Evolutionary conservation across 805 yeast genomes (phyloP), one percentile per base, ranked within the genome.

Genomic region (Candida berthetii): DNA sequence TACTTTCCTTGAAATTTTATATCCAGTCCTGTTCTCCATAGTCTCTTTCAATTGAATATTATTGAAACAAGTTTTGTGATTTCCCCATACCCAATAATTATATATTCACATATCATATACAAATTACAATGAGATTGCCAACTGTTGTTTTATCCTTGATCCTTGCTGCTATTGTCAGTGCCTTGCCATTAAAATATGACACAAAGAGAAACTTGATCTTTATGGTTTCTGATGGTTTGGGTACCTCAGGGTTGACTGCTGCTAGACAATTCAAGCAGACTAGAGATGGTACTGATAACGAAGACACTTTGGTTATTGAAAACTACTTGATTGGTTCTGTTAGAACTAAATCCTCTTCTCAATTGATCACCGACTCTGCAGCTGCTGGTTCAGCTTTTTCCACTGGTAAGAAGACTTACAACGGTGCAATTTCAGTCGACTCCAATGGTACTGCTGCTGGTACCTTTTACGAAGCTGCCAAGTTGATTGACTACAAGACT

Each of bases 341-440:
- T n/a, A 74, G 96, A 53, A 89, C 97, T 2, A 72, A 87, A 46
- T 84, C 96, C 18, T 73, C 78, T 24, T 70, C 75, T 45, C 81
- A 90, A 4, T 68, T 84, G 57, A 77, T 89, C 46, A 89, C 97
- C 0, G 97, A 89, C 59, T 85, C 95, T 27, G 97, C 97, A 14
- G 97, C 97, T 5, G 96, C 96, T 11, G 97, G 96, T 15, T 86
- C 96, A 7, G 96, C 95, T 2, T 87, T 88, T 52, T 72, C 95
- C 2, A 84, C 95, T 57, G 91, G 80, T 15, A 58, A 77, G 50
- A 89, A 89, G 66, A 70, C 89, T 6, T 88, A 89, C 65, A 89
- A 89, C 58, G 95, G 95, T 24, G 96, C 96, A 19, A 84, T 89
- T 61, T 93, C 89, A n/a, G 95, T 90, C 15, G 74, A 75, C 46